A percentile compares a stretch with the other conserved stretches of the same genome.
Conservation (phyloP, 1,284 basidiomycete species). For the Boletus semigastroideus region DNA sequence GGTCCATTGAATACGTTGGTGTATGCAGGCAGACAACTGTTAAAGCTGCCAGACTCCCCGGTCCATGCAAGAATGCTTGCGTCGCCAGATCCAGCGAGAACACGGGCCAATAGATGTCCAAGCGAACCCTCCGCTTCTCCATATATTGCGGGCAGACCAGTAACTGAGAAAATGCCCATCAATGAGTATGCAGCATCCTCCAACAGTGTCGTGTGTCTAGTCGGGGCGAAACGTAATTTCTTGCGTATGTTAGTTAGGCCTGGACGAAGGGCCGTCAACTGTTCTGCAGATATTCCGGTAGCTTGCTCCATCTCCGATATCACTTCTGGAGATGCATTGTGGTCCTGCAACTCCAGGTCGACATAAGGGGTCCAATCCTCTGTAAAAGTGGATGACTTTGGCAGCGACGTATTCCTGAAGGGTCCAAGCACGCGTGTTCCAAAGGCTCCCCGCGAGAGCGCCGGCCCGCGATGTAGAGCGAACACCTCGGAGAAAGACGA, state of each 20-base stretch:
- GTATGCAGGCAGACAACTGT: not conserved
- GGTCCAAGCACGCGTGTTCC: not conserved
- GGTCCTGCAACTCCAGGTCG: not conserved
- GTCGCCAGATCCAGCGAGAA: not conserved
- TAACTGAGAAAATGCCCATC: not conserved
- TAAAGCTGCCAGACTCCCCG: not conserved
- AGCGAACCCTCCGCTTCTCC: not conserved
- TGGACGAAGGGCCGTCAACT: not conserved
- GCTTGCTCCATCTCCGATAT: not conserved
- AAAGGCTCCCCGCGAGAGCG: not conserved
- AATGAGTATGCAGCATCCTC: not conserved
- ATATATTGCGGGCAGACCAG: not conserved
- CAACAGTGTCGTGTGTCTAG: not conserved
- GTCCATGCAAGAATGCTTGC: not conserved
- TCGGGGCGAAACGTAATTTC: not conserved
- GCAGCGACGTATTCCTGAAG: not conserved
- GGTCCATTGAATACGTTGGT: not conserved
- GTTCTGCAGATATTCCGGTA: not conserved
- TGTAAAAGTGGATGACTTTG: not conserved
- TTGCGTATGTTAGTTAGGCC: not conserved
- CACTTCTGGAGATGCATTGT: not conserved
- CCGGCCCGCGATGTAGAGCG: not conserved
- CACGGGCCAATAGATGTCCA: not conserved
- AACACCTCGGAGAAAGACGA: not conserved
- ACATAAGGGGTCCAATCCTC: not conserved